phyloP scores from a whole-genome alignment of 495 filamentous ascomycete species.

The Daldinia vernicosa region DNA sequence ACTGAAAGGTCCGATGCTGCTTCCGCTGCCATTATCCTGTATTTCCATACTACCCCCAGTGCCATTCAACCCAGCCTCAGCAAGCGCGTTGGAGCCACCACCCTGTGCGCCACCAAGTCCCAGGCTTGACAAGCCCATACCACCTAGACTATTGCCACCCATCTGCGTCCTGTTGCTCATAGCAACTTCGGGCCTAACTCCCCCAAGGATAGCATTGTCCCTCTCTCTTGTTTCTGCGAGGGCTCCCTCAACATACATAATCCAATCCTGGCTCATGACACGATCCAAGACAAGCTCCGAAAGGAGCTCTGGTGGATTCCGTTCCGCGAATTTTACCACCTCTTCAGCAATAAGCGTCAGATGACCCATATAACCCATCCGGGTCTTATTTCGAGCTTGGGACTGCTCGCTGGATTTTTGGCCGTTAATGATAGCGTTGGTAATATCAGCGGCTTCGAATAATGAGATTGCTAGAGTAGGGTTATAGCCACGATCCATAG shows the following conservation, averaged over 20 bases:
- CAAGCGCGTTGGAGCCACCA: slow-evolving; percentile 72
- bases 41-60: slow-evolving; percentile 70
- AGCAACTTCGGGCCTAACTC: slow-evolving; percentile 88
- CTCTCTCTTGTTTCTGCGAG: slow-evolving; percentile 93
- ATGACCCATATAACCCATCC: slow-evolving; percentile 98
- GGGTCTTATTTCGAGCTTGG: slow-evolving; percentile 81
- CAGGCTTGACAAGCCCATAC: slow-evolving; percentile 52
- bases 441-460: slow-evolving; percentile 88
- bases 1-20: slow-evolving; percentile 71
- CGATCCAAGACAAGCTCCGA: slow-evolving; percentile 86
- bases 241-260: slow-evolving; percentile 93
- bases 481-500: slow-evolving; percentile 96
- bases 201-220: slow-evolving; percentile 98
- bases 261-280: slow-evolving; percentile 88
- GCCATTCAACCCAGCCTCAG: slow-evolving; percentile 75
- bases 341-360: slow-evolving; percentile 97
- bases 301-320: slow-evolving; percentile 87
- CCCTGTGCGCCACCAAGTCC: slow-evolving; percentile 65
- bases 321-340: slow-evolving; percentile 97
- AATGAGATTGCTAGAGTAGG: slow-evolving; percentile 91
- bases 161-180: slow-evolving; percentile 59
- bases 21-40: slow-evolving; percentile 69
- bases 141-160: slow-evolving; percentile 56
- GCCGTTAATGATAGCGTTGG: slow-evolving; percentile 88
- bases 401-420: slow-evolving; percentile 86